Base-by-base conservation (phyloP, 2,329 filamentous ascomycete genomes). In the Ustilaginoidea virens region DNA sequence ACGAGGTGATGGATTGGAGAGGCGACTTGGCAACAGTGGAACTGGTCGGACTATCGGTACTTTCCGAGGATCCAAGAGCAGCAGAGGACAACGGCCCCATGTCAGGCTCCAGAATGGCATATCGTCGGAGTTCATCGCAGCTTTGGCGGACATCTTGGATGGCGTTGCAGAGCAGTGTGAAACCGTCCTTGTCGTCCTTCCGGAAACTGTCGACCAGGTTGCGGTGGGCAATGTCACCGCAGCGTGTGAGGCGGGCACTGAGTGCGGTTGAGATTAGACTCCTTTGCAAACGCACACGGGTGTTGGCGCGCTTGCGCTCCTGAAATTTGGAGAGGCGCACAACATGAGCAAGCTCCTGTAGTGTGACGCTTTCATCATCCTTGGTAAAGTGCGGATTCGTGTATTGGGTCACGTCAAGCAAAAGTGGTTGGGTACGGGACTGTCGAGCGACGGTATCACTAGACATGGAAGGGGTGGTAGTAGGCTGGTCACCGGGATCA, bases 321-420 rank as follows among this genome's bases (percentile, higher is more conserved):
- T 87, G 80, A 49, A 85, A 83, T 44, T 75, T 79, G 48, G 79
- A 79, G 36, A 85, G 60, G 36, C 79, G 73, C 39, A 83, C 77
- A 42, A 86, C 55, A 50, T 85, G 79, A 29, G 79, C 79, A 39
- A 87, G 68, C 52, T 86, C 79, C 44, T 80, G 73, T 36, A 87
- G 60, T 10, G 74, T 78, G 25, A 77, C 81, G 33, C 70, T 68
- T 25, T 77, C 70, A 29, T 62, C 63, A 36, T 77, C 69, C 21
- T 66, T 62, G 27, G 66, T 61, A 31, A 76, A 50, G 39, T 67
- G 63, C 10, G 67, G 54, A 46, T 78, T 77, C 25, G 66, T 63
- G 49, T 80, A 80, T 32, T 73, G 60, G 23, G 75, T 77, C 24
- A 70, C 55, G 47, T 81, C 74, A 36, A 69, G 66, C 27, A 80